These are phyloP conservation scores for Peltaster fructicola DNA, from an alignment of 2,329 filamentous ascomycete genomes.

Conservation along the genomic window DNA sequence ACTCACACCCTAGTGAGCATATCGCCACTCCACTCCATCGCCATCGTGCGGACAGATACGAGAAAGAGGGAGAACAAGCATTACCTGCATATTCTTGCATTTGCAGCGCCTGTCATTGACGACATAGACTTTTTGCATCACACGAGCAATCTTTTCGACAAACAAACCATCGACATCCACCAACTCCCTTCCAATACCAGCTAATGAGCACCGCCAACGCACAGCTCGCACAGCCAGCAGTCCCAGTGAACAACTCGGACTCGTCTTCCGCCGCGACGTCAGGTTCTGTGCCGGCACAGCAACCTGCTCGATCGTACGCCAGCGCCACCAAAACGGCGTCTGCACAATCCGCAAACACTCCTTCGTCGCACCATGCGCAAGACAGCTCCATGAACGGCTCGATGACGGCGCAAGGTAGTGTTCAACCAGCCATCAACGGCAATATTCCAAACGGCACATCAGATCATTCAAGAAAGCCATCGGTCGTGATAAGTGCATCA, in stretches of 20 bases:
- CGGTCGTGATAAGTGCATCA: slow-evolving; percentile 78
- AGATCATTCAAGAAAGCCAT: slow-evolving; percentile 71
- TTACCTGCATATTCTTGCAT: too few species aligned
- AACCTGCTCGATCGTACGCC: slow-evolving; percentile 42
- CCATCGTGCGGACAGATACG: too few species aligned
- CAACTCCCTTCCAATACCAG: slow-evolving; percentile 14
- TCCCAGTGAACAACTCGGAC: slow-evolving; percentile 31
- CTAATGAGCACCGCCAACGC: slow-evolving; percentile 47
- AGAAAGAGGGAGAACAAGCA: too few species aligned
- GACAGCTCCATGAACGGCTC: slow-evolving; percentile 35
- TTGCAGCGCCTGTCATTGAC: too few species aligned
- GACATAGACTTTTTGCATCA: too few species aligned
- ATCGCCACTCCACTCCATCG: too few species aligned
- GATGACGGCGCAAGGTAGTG: slow-evolving; percentile 19
- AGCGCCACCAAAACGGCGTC: slow-evolving; percentile 40
- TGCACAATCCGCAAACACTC: slow-evolving; percentile 30
- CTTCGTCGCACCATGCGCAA: slow-evolving; percentile 37
- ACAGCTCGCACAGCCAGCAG: slow-evolving; percentile 29
- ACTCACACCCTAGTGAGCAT: too few species aligned
- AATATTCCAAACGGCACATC: slow-evolving; percentile 52
- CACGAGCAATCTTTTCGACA: too few species aligned
- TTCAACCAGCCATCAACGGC: slow-evolving; percentile 34
- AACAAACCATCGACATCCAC: too few species aligned
- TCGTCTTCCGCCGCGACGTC: slow-evolving; percentile 29
- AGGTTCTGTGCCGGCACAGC: slow-evolving; percentile 36